Evolutionary conservation across 208 protist species (phyloP), one percentile per base, ranked within the genome.

Genomic region (Trichomonas vaginalis): DNA sequence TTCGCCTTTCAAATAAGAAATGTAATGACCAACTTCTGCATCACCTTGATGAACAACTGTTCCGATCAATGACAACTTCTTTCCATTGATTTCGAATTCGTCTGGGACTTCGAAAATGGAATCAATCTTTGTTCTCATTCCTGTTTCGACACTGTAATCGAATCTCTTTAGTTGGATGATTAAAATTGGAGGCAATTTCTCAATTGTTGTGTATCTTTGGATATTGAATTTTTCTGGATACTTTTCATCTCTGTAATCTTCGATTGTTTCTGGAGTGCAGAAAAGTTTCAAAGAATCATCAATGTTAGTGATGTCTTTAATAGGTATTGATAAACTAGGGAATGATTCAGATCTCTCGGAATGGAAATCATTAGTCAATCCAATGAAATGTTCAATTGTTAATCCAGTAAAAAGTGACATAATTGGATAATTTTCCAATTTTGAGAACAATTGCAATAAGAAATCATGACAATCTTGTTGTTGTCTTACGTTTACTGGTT

Each of bases 391-490:
- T 27, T 12, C 17, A 70, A 27, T 27, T 32, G 56, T 70, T 8
- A 32, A 6, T n/a, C 56, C 56, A 8, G 56, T n/a, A 27, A 70
- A 70, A 12, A 70, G 21, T 6, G 2, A n/a, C 21, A 12, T 70
- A 27, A 70, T 70, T 70, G 56, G 56, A 70, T 70, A 70, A n/a
- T 12, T 27, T 70, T 70, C 56, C 14, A 88, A 39, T 39, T 88
- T 88, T 0, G 27, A 4, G 17, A 88, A 47, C 8, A 88, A 88
- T 39, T 45, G 32, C 9, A 45, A 32, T 3, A 92, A 51, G n/a
- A 92, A 92, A 48, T 92, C 86, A 39, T 45, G 27, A 39, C 45
- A 40, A 92, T 92, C 86, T 51, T 92, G 86, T 51, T 92, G 86
- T 39, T 92, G 45, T 12, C 86, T 40, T 56, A 45, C 45, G 39